Percentiles rank a stretch among this genome's conserved stretches.
phyloP scores from a whole-genome alignment of 208 protist genomes.

The Leishmania turanica region DNA sequence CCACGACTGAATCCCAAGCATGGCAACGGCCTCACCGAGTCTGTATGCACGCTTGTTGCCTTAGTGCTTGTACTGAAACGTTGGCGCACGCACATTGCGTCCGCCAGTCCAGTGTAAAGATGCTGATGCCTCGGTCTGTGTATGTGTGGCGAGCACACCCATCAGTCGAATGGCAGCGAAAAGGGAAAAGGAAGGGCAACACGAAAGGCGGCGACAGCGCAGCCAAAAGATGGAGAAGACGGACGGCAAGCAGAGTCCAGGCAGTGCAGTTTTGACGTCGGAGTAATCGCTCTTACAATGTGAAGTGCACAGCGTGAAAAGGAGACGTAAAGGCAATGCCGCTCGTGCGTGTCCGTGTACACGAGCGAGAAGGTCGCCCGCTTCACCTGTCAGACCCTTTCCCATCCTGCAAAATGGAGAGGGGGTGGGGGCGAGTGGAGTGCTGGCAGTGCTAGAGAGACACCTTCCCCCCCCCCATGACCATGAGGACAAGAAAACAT shows the following conservation, averaged over 20 bases:
- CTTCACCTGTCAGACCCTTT: background rate
- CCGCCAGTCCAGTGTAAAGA: background rate
- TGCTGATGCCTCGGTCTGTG: background rate
- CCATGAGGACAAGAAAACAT: background rate
- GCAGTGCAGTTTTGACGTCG: background rate
- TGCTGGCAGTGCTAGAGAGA: background rate
- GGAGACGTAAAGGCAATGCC: background rate
- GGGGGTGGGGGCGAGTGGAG: background rate
- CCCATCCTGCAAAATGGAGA: background rate
- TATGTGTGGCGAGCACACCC: background rate
- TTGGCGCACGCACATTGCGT: background rate
- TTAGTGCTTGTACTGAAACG: background rate
- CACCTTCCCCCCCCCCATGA: too few relatives aligned
- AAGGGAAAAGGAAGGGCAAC: background rate
- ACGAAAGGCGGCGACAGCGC: background rate
- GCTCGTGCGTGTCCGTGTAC: background rate
- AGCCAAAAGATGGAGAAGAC: background rate
- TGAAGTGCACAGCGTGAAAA: background rate
- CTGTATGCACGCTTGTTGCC: background rate
- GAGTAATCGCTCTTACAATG: background rate
- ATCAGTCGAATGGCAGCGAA: background rate
- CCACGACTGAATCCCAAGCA: constrained; percentile 83
- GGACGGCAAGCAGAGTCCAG: background rate
- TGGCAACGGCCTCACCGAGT: constrained; percentile 7
- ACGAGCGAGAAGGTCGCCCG: background rate